These are phyloP conservation scores for Exophiala oligosperma DNA, from an alignment of 2,329 filamentous ascomycete species.

Conservation along the genomic window DNA sequence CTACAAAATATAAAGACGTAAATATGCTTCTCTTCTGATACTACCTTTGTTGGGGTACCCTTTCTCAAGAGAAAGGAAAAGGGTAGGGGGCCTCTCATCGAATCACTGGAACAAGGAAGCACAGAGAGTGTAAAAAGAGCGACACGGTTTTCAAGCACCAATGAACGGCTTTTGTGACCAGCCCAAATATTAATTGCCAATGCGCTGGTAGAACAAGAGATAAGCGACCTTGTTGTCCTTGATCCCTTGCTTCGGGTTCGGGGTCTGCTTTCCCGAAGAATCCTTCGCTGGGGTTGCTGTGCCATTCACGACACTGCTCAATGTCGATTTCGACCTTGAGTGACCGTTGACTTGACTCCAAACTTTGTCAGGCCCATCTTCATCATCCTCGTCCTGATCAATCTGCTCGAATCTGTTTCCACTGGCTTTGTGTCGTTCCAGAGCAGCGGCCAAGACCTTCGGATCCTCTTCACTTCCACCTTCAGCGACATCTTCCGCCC, in stretches of 20 bases:
- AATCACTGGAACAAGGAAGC: too few relatives aligned
- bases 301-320: constrained; percentile 58
- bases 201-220: constrained; percentile 86
- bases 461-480: constrained; percentile 78
- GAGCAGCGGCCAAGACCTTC: constrained; percentile 63
- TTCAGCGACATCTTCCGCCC: constrained; percentile 85
- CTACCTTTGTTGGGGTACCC: too few relatives aligned
- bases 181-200: constrained; percentile 10
- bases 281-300: constrained; percentile 54
- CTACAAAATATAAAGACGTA: too few relatives aligned
- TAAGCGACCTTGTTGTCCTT: constrained; percentile 98
- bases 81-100: too few relatives aligned
- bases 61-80: too few relatives aligned
- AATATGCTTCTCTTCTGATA: too few relatives aligned
- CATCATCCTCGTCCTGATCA: constrained; percentile 66
- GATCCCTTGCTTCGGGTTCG: constrained; percentile 58
- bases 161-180: too few relatives aligned
- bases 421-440: constrained; percentile 62
- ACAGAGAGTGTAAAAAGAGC: too few relatives aligned
- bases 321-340: constrained; percentile 69
- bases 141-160: too few relatives aligned
- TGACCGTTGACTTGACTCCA: constrained; percentile 86
- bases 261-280: constrained; percentile 57
- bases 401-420: constrained; percentile 75
- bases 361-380: constrained; percentile 54